These are phyloP conservation scores for Aspergillus incahuasiensis DNA, from an alignment of 495 filamentous ascomycete species.

Conservation along the genomic window DNA sequence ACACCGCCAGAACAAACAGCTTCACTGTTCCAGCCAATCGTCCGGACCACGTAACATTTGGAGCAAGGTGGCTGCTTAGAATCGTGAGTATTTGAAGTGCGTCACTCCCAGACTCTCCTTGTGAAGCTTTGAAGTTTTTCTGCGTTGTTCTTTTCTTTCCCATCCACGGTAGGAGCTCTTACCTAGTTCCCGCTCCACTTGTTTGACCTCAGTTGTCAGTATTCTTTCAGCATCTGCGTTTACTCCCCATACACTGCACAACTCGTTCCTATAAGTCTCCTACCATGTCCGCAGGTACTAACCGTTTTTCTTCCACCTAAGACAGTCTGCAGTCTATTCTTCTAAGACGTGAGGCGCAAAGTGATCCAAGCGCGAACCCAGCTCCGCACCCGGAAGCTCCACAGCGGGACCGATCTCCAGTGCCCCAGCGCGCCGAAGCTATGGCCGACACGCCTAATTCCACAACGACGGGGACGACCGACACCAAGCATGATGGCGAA, in stretches of 20 bases:
- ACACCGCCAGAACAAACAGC: constrained; percentile 13
- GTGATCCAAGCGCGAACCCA: constrained; percentile 15
- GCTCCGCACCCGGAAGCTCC: constrained; percentile 18
- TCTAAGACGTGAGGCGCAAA: constrained; percentile 4
- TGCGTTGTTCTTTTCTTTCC: neutral
- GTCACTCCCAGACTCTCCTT: constrained; percentile 2
- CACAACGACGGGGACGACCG: constrained; percentile 11
- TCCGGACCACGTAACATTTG: neutral
- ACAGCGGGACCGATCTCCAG: constrained; percentile 17
- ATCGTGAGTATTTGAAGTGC: constrained; percentile 3
- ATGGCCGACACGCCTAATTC: constrained; percentile 27
- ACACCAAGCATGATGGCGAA: constrained; percentile 29
- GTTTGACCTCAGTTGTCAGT: neutral
- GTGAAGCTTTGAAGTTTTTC: neutral
- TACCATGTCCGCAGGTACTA: constrained; percentile 8
- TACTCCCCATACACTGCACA: neutral
- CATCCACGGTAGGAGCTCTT: neutral
- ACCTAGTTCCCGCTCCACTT: neutral
- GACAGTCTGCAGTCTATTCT: constrained; percentile 3
- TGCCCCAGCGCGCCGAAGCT: constrained; percentile 11
- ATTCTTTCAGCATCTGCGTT: neutral
- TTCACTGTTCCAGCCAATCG: neutral
- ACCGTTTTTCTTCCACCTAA: neutral
- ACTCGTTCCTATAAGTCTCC: neutral
- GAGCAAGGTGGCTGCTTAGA: constrained; percentile 5